Percentiles rank a stretch among this genome's conserved stretches.
phyloP scores from a whole-genome alignment of 305 asterid species.

The Fraxinus velutina region DNA sequence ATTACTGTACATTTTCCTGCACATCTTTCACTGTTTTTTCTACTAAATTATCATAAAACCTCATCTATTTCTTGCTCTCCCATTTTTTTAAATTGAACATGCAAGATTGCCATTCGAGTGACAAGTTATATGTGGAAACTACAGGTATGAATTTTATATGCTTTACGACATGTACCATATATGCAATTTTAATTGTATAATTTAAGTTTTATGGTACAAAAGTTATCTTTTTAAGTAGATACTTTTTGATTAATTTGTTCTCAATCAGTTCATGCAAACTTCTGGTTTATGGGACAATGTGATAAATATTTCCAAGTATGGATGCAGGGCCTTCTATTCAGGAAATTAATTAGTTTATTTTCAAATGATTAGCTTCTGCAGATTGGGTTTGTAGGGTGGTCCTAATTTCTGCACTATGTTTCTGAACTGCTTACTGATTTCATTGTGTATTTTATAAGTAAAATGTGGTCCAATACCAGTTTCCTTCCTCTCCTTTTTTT shows the following conservation, averaged over 20 bases:
- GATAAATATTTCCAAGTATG: constrained; percentile 29
- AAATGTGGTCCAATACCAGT: constrained; percentile 22
- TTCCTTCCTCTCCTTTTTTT: neutral
- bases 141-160: neutral
- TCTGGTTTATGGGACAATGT: neutral
- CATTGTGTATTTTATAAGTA: neutral
- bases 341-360: constrained; percentile 17
- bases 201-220: neutral
- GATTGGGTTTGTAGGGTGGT: constrained; percentile 51
- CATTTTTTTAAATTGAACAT: neutral
- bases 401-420: constrained; percentile 26
- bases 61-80: neutral
- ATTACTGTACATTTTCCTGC: neutral
- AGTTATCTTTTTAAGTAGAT: neutral
- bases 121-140: neutral
- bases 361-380: constrained; percentile 29
- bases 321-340: constrained; percentile 14
- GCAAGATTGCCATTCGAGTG: neutral
- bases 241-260: constrained; percentile 14
- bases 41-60: neutral
- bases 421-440: neutral
- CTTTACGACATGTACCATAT: constrained; percentile 3
- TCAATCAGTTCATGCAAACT: constrained; percentile 15
- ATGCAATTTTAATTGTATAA: neutral
- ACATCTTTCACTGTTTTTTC: neutral